Evolutionary conservation across 768 basidiomycete species (phyloP), one percentile per base, ranked within the genome.

Genomic region (Mrakia frigida): DNA sequence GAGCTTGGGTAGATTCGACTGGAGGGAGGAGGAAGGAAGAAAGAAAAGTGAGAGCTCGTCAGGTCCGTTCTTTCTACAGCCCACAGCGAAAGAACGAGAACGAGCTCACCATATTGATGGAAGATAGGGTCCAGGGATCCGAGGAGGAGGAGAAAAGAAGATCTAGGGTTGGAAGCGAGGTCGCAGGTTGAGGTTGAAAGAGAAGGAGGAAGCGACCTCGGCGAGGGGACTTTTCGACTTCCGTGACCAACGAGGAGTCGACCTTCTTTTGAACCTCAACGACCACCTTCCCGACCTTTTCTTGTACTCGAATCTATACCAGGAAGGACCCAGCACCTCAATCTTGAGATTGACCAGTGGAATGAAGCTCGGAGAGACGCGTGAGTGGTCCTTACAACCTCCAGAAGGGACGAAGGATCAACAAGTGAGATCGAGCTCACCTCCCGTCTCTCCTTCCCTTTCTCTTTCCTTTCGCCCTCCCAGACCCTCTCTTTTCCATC

Each of bases 1-100:
- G 78, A 88, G 84, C 86, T 90, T 73, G 92, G 92, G n/a, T 88
- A 90, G 76, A 70, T 77, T 77, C 59, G 93, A 89, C 94, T 94
- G 75, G 0, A 13, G 59, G n/a, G 43, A 28, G 46, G 18, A 50
- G 46, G 46, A 50, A 46, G 13, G 46, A 79, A 21, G 28, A 50
- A 61, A 37, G 23, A 60, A 16, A 31, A 73, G 71, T 14, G 21
- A 18, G 28, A 59, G 35, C 37, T 52, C 11, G 56, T 56, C 56
- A 56, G 56, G 25, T n/a, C 13, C 23, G 7, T n/a, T 2, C 3
- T n/a, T 56, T 56, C n/a, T 25, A 25, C 56, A 31, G 11, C 3
- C 18, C 9, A 50, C 16, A 16, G 46, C 16, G 16, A 50, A 3
- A 6, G 2, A 9, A 18, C 5, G 46, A 50, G 2, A 2, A 18